Conservation (phyloP, 1,284 basidiomycete species). For the Ceratobasidium sp. region DNA sequence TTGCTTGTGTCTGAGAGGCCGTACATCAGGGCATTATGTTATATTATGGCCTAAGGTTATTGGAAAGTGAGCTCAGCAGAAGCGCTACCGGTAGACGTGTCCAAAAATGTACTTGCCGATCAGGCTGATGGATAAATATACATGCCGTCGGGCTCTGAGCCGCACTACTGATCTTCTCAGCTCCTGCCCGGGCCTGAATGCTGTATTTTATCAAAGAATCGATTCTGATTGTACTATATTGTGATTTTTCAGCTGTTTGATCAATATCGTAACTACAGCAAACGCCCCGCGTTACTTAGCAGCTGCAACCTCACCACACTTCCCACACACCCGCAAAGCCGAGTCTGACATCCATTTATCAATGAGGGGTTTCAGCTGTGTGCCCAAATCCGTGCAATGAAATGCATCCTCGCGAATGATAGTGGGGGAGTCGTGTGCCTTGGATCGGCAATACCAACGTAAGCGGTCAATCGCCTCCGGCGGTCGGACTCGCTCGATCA, state of each 20-base stretch:
- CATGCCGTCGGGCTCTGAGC: background rate
- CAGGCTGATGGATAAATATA: no score
- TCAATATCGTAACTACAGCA: background rate
- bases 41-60: no score
- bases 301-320: conserved; percentile 74
- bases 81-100: no score
- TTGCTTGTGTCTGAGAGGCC: no score
- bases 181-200: background rate
- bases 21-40: no score
- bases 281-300: conserved; percentile 60
- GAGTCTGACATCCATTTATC: conserved; percentile 74
- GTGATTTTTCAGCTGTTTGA: background rate
- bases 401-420: conserved; percentile 89
- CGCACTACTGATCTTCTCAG: background rate
- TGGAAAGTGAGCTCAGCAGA: no score
- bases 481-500: conserved; percentile 90
- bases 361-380: conserved; percentile 93
- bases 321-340: conserved; percentile 71
- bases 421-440: conserved; percentile 73
- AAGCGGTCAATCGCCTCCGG: conserved; percentile 76
- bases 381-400: conserved; percentile 91
- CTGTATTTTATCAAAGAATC: background rate
- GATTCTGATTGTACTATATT: background rate
- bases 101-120: no score
- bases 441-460: conserved; percentile 91